phyloP scores from a whole-genome alignment of 192 early-diverging fungal species.

The Glomus cerebriforme region DNA sequence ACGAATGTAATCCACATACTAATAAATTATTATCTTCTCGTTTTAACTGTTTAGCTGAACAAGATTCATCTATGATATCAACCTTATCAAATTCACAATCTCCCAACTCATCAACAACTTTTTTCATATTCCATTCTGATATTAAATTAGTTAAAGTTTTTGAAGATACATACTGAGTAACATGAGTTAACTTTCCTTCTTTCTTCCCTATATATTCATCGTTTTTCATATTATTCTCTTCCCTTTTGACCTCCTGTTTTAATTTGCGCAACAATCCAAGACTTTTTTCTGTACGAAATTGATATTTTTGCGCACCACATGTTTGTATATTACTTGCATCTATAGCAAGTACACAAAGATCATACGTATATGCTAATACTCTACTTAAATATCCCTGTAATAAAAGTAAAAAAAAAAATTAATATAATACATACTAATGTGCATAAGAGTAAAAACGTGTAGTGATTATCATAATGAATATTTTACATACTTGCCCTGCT shows the following conservation, averaged over 20 bases:
- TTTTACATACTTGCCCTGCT: slow-evolving; percentile 51
- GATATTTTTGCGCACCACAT: slow-evolving; percentile 68
- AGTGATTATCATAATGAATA: background rate
- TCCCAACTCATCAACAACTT: background rate
- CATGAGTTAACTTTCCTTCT: background rate
- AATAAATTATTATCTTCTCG: slow-evolving; percentile 54
- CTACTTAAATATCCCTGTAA: slow-evolving; percentile 69
- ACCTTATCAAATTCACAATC: background rate
- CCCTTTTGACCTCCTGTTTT: slow-evolving; percentile 2
- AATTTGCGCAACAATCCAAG: slow-evolving; percentile 14
- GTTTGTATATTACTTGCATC: slow-evolving; percentile 72
- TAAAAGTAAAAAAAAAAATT: background rate
- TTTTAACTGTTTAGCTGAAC: background rate
- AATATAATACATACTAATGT: too few relatives aligned
- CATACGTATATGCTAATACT: slow-evolving; percentile 65
- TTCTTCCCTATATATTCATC: background rate
- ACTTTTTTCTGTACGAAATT: slow-evolving; percentile 52
- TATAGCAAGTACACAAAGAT: slow-evolving; percentile 65
- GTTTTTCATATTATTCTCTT: background rate
- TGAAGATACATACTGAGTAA: slow-evolving; percentile 12
- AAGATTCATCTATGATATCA: background rate
- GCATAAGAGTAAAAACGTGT: background rate
- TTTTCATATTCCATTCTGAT: background rate
- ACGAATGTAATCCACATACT: slow-evolving; percentile 81
- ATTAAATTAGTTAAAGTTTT: background rate